A percentile compares a stretch with the other conserved stretches of the same genome.
Evolutionary conservation across 139 green algal species (phyloP).

Genomic region (Chloropicon primus): DNA sequence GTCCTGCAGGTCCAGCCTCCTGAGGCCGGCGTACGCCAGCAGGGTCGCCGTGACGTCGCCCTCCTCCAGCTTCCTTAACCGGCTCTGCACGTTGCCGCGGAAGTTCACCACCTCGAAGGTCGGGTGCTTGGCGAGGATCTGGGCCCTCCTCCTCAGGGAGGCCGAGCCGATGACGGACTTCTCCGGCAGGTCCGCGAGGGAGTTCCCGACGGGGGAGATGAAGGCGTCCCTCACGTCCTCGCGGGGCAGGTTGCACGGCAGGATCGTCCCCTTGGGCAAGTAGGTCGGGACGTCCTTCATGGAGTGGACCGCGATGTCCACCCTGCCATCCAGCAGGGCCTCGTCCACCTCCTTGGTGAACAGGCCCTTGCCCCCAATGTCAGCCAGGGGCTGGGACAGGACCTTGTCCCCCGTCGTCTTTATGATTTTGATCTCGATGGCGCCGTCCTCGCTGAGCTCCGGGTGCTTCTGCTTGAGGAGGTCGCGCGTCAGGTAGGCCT

Average conservation of each 20-base stretch:
- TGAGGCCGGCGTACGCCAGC: conserved; percentile 87
- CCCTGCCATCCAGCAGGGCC: conserved; percentile 75
- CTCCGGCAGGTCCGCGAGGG: conserved; percentile 71
- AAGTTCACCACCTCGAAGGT: conserved; percentile 88
- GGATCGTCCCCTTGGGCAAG: conserved; percentile 78
- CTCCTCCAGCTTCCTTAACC: conserved; percentile 91
- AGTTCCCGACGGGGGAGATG: conserved; percentile 63
- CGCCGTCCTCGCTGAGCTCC: conserved; percentile 79
- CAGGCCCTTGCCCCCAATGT: conserved; percentile 98
- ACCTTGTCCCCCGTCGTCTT: conserved; percentile 98
- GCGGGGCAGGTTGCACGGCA: conserved; percentile 93
- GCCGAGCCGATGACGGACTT: conserved; percentile 80
- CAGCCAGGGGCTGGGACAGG: conserved; percentile 86
- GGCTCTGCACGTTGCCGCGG: conserved; percentile 93
- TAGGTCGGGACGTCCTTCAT: conserved; percentile 99
- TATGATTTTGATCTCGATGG: conserved; percentile 89
- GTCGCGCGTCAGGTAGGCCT: conserved; percentile 95
- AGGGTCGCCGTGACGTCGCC: conserved; percentile 77
- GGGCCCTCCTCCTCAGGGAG: conserved; percentile 77
- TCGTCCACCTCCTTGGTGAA: conserved; percentile 99
- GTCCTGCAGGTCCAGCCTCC: conserved; percentile 85
- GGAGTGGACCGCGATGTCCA: conserved; percentile 98
- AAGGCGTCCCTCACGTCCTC: conserved; percentile 97
- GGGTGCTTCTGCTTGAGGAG: conserved; percentile 62
- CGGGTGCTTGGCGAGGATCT: conserved; percentile 92